phyloP scores from a whole-genome alignment of 2,329 filamentous ascomycete genomes.

The Biscogniauxia mediterranea region DNA sequence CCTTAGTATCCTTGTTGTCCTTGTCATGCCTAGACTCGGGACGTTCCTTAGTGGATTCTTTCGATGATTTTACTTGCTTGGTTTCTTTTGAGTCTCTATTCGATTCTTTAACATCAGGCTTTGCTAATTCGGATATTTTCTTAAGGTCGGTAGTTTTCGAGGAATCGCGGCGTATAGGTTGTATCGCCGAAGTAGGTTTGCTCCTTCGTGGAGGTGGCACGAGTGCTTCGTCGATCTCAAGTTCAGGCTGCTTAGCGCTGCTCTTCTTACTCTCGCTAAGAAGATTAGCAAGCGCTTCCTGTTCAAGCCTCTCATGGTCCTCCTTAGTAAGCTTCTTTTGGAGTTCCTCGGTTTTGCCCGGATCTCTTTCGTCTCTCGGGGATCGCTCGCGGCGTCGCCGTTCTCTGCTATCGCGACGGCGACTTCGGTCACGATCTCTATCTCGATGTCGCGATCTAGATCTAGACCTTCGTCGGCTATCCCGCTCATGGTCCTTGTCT shows the following conservation, averaged over 20 bases:
- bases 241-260: conserved; percentile 48
- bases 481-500: conserved; percentile 29
- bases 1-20: conserved; percentile 8
- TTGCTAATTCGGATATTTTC: conserved; percentile 34
- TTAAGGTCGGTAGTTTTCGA: conserved; percentile 42
- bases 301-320: conserved; percentile 56
- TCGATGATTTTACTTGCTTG: conserved; percentile 28
- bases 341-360: conserved; percentile 40
- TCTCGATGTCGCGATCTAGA: conserved; percentile 33
- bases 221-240: conserved; percentile 56
- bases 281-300: conserved; percentile 57
- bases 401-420: conserved; percentile 33
- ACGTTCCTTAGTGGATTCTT: conserved; percentile 20
- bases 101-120: conserved; percentile 34
- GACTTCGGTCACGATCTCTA: conserved; percentile 34
- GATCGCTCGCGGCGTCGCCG: conserved; percentile 34
- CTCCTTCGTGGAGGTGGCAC: conserved; percentile 52
- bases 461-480: conserved; percentile 32
- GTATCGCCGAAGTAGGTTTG: conserved; percentile 57
- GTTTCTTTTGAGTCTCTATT: conserved; percentile 24
- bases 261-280: conserved; percentile 57
- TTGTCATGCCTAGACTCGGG: conserved; percentile 25
- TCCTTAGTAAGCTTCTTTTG: conserved; percentile 58
- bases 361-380: conserved; percentile 37
- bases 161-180: conserved; percentile 51